A percentile compares a stretch with the other conserved stretches of the same genome.
These are phyloP conservation scores for Yarrowia osloensis DNA, from an alignment of 805 yeast genomes.

Conservation along the genomic window DNA sequence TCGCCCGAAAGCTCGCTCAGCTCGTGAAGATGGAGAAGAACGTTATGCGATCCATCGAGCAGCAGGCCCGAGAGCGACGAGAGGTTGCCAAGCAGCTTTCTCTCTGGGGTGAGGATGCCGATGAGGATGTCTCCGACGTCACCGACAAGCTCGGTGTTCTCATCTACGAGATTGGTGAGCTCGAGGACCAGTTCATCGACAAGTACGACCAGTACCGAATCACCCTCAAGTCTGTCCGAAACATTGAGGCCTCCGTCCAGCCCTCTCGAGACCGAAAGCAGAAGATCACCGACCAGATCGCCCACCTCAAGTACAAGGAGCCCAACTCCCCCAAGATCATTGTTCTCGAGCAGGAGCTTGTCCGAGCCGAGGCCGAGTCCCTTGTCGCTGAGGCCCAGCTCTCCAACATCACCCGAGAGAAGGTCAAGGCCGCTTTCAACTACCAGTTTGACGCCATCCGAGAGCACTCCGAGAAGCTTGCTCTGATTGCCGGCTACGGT, in stretches of 20 bases:
- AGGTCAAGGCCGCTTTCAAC: constrained; percentile 94
- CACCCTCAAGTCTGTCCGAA: constrained; percentile 89
- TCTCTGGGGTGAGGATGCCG: constrained; percentile 96
- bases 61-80: constrained; percentile 90
- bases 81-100: constrained; percentile 97
- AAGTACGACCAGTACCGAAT: constrained; percentile 97
- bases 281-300: constrained; percentile 96
- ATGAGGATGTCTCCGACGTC: constrained; percentile 94
- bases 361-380: constrained; percentile 98
- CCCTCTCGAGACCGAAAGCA: constrained; percentile 98
- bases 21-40: constrained; percentile 95
- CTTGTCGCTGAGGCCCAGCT: constrained; percentile 98
- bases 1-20: constrained; percentile 86
- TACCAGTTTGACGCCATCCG: constrained; percentile 95
- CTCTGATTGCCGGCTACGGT: constrained; percentile 98
- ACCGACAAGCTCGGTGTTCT: constrained; percentile 97
- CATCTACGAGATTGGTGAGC: constrained; percentile 93
- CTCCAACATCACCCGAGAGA: constrained; percentile 96
- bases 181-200: constrained; percentile 97
- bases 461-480: constrained; percentile 94
- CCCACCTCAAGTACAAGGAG: constrained; percentile 96
- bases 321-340: constrained; percentile 96
- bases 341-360: constrained; percentile 96
- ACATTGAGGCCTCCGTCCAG: constrained; percentile 96
- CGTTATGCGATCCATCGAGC: constrained; percentile 89